A percentile compares a stretch with the other conserved stretches of the same genome.
These are phyloP conservation scores for Daedaleopsis nitida DNA, from an alignment of 768 basidiomycete genomes.

Conservation along the genomic window DNA sequence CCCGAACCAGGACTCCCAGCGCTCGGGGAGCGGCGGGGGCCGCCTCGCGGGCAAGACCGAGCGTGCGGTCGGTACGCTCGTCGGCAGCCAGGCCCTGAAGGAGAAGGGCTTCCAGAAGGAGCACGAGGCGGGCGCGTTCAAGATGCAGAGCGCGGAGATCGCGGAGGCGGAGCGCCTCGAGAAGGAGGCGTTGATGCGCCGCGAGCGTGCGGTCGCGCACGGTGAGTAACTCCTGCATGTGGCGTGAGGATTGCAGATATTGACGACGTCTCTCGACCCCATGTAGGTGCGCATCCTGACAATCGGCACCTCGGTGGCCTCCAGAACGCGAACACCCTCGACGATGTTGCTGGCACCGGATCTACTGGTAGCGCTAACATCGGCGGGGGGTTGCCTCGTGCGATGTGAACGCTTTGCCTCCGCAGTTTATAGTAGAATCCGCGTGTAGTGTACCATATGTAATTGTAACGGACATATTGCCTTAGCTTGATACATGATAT, in stretches of 20 bases:
- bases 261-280: not conserved
- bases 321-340: constrained; percentile 17
- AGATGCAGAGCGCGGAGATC: constrained; percentile 49
- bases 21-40: constrained; percentile 31
- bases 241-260: no score
- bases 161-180: constrained; percentile 58
- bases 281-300: constrained; percentile 35
- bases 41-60: constrained; percentile 50
- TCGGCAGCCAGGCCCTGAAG: constrained; percentile 50
- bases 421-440: no score
- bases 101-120: constrained; percentile 54
- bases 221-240: constrained; percentile 35
- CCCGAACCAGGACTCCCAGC: constrained; percentile 11
- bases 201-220: constrained; percentile 55
- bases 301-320: constrained; percentile 33
- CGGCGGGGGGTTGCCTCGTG: not conserved
- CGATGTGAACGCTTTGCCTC: not conserved
- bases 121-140: constrained; percentile 48
- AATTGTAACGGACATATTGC: no score
- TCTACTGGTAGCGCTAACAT: not conserved
- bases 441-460: no score
- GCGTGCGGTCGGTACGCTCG: constrained; percentile 44
- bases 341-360: constrained; percentile 8
- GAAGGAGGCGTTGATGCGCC: constrained; percentile 47
- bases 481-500: no score